Percentiles rank a stretch among this genome's conserved stretches.
phyloP scores from a whole-genome alignment of 805 yeast genomes.

The Trichomonascus vanleenenianus region DNA sequence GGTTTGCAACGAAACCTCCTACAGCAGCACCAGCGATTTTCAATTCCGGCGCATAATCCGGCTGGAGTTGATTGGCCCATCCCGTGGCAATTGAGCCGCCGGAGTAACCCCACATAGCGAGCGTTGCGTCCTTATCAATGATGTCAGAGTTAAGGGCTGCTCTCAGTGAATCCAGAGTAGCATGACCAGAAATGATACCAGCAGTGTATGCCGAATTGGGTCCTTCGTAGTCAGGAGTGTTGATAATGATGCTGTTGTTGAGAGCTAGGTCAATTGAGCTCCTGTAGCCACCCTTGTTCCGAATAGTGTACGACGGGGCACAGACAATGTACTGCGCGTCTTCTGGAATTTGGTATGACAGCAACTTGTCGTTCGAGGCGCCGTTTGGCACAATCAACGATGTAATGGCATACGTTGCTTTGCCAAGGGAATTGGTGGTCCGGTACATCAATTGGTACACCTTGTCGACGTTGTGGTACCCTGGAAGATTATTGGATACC shows the following conservation, averaged over 20 bases:
- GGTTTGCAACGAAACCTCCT: constrained; percentile 22
- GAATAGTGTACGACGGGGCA: constrained; percentile 21
- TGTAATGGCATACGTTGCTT: constrained; percentile 10
- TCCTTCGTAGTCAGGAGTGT: constrained; percentile 26
- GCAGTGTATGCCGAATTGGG: constrained; percentile 23
- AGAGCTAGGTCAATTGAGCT: constrained; percentile 9
- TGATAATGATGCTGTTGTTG: constrained; percentile 14
- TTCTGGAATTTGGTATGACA: constrained; percentile 22
- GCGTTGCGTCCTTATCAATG: constrained; percentile 28
- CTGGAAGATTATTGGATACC: constrained; percentile 1
- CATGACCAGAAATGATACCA: constrained; percentile 21
- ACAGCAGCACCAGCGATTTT: constrained; percentile 23
- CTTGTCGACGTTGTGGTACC: neutral
- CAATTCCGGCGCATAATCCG: constrained; percentile 21
- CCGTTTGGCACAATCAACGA: constrained; percentile 15
- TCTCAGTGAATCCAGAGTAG: constrained; percentile 22
- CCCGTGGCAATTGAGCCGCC: constrained; percentile 74
- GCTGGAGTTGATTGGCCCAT: constrained; percentile 24
- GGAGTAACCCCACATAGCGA: constrained; percentile 80
- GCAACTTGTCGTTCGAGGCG: constrained; percentile 10
- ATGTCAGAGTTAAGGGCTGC: constrained; percentile 27
- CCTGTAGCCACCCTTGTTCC: constrained; percentile 3
- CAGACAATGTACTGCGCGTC: constrained; percentile 19
- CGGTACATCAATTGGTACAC: constrained; percentile 14
- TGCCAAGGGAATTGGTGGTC: constrained; percentile 13